These are phyloP conservation scores for Geosmithia flava DNA, from an alignment of 2,329 filamentous ascomycete species.

Conservation along the genomic window DNA sequence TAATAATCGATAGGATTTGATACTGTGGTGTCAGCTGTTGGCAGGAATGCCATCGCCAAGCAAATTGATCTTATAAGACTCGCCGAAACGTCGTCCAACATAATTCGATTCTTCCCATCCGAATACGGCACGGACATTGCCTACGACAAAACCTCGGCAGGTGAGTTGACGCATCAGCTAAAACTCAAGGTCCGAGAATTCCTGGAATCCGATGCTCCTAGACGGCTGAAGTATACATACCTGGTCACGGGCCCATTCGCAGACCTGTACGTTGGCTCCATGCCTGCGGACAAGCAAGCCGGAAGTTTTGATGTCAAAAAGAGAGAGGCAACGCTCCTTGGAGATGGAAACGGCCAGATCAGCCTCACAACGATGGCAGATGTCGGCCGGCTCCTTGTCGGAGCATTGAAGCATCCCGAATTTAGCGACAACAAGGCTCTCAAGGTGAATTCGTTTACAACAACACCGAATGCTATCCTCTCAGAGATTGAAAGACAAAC, in stretches of 20 bases:
- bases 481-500: not conserved
- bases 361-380: not conserved
- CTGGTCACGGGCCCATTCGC: not conserved
- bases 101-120: conserved; percentile 54
- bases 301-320: not conserved
- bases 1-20: conserved; percentile 31
- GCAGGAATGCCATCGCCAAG: conserved; percentile 45
- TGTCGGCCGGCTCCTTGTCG: not conserved
- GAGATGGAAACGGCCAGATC: not conserved
- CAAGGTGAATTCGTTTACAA: not conserved
- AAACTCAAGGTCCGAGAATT: conserved; percentile 51
- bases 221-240: not conserved
- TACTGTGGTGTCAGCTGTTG: conserved; percentile 53
- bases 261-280: not conserved
- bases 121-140: conserved; percentile 58
- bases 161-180: conserved; percentile 55
- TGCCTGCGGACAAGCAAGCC: not conserved
- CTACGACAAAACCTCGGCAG: conserved; percentile 41
- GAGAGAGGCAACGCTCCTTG: not conserved
- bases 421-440: not conserved
- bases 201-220: not conserved
- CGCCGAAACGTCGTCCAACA: conserved; percentile 37
- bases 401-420: not conserved
- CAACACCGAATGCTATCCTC: not conserved
- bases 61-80: conserved; percentile 51